Evolutionary conservation across 495 filamentous ascomycete genomes (phyloP).

Genomic region (Lindgomyces ingoldianus): DNA sequence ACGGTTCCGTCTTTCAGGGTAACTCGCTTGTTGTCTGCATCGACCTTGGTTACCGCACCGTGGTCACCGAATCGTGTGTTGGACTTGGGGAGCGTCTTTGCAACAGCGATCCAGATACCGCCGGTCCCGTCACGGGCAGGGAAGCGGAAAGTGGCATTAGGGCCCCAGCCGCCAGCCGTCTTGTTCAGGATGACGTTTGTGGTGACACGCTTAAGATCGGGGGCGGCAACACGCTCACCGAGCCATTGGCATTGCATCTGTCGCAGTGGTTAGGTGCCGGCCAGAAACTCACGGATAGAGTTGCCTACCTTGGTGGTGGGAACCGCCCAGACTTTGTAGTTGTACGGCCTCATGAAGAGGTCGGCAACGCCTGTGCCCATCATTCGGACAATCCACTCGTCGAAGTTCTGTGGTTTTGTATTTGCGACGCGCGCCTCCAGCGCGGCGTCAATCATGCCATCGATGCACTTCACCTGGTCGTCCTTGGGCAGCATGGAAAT

Average conservation of each 20-base stretch:
- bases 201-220: constrained; percentile 92
- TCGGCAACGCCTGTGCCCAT: constrained; percentile 90
- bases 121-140: constrained; percentile 93
- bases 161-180: constrained; percentile 96
- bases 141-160: constrained; percentile 98
- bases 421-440: constrained; percentile 80
- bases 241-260: constrained; percentile 99
- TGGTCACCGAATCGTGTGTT: constrained; percentile 87
- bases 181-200: constrained; percentile 95
- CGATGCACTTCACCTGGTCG: constrained; percentile 92
- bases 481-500: constrained; percentile 98
- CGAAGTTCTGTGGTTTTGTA: constrained; percentile 92
- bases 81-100: constrained; percentile 87
- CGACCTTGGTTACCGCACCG: constrained; percentile 79
- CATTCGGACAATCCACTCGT: constrained; percentile 96
- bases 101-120: constrained; percentile 98
- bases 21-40: constrained; percentile 80
- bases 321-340: constrained; percentile 99
- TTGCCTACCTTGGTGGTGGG: constrained; percentile 87
- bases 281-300: not conserved
- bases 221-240: constrained; percentile 96
- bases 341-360: constrained; percentile 99
- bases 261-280: constrained; percentile 12
- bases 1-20: constrained; percentile 81
- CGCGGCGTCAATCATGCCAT: constrained; percentile 95